Base-by-base conservation (phyloP, 495 filamentous ascomycete species). In the Podospora didyma region DNA sequence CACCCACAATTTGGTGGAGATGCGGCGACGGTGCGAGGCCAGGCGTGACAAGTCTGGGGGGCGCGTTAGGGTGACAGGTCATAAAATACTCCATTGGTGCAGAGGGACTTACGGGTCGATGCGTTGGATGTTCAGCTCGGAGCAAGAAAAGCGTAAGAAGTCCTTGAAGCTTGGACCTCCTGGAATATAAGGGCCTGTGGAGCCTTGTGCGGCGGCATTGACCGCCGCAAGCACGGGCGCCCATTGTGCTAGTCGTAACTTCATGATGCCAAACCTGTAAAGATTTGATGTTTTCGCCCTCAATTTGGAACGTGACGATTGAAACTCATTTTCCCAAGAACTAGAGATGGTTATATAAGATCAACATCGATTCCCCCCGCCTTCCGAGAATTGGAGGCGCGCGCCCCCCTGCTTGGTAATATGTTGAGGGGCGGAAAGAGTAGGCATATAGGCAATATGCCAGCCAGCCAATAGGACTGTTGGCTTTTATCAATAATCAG, bases 111-210 rank as follows among this genome's bases (percentile, higher is more conserved):
- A 60, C 56, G 60, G 57, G 41, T 62, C 60, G 17, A 62, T 41
- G 16, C 57, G 60, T 19, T 62, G 51, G 23, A 56, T 46, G 16
- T 56, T 53, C 26, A 62, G 57, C 49, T 62, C 46, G 2, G 60
- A 62, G 48, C 60, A 87, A 7, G 85, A 85, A 67, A 89, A 86
- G 0, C 86, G 85, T 23, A 88, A 69, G 60, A 82, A 61, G 7
- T 75, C 82, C 1, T 82, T 77, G 82, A 88, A 90, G 14, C 89
- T 89, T 12, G 54, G 54, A 7, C 54, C 54, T 14, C 34, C 19
- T 7, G 53, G 50, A 4, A 42, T 14, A 2, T 42, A 42, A 7
- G 39, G 39, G 39, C n/a, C 39, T 42, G 5, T 9, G 1, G 39
- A 16, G 1, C 39, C 12, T 16, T 42, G 39, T 14, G 14, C 39